Evolutionary conservation across 768 basidiomycete species (phyloP).

Genomic region (Filobasidium floriforme): DNA sequence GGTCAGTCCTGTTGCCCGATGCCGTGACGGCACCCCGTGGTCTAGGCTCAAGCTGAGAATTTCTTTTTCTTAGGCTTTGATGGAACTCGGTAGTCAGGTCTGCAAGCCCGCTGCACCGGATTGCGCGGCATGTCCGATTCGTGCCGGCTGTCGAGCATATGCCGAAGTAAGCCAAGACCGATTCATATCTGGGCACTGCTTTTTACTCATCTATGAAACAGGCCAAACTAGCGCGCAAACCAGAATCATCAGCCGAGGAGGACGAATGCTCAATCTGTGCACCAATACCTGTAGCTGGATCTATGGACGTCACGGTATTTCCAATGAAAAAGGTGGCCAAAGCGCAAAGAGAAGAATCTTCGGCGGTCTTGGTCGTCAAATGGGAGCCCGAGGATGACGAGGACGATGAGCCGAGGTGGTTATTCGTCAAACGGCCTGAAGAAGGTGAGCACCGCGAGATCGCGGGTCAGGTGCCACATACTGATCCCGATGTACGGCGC

Average conservation of each 20-base stretch:
- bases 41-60: constrained; percentile 8
- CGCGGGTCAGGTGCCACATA: background rate
- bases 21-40: background rate
- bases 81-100: constrained; percentile 87
- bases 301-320: constrained; percentile 58
- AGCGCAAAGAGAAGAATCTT: constrained; percentile 73
- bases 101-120: constrained; percentile 77
- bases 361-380: constrained; percentile 77
- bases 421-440: constrained; percentile 74
- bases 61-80: constrained; percentile 74
- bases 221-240: background rate
- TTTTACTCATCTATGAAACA: background rate
- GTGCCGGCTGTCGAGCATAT: constrained; percentile 62
- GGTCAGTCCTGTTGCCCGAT: background rate
- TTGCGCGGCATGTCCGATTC: constrained; percentile 67
- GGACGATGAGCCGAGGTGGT: constrained; percentile 49
- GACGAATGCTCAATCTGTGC: constrained; percentile 31
- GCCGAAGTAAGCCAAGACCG: constrained; percentile 35
- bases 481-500: constrained; percentile 14
- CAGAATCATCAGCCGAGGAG: constrained; percentile 7
- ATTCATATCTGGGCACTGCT: no score
- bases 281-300: constrained; percentile 22
- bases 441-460: constrained; percentile 52
- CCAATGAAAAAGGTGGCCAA: constrained; percentile 81
- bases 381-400: constrained; percentile 50